Evolutionary conservation across 2,329 filamentous ascomycete genomes (phyloP).

Genomic region (Xylariaceae sp.): DNA sequence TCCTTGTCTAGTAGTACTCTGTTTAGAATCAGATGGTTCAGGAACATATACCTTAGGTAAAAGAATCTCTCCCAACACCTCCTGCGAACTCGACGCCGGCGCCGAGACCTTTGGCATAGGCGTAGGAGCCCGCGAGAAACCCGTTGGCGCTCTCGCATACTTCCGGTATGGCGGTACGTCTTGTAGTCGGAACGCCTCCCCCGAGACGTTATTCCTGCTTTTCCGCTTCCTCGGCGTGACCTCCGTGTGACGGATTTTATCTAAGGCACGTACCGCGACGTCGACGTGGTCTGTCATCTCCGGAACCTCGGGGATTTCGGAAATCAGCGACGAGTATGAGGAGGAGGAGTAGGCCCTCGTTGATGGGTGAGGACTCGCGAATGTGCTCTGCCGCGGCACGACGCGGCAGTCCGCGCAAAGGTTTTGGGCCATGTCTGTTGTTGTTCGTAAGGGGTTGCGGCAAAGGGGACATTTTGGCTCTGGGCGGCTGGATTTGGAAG

Average conservation of each 20-base stretch:
- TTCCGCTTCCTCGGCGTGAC: not conserved
- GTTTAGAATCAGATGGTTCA: not conserved
- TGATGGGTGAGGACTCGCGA: conserved; percentile 3
- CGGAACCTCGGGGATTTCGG: not conserved
- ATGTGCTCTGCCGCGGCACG: conserved; percentile 24
- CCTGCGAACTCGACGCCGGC: not conserved
- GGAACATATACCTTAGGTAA: conserved; percentile 12
- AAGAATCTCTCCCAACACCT: conserved; percentile 6
- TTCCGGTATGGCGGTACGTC: conserved; percentile 18
- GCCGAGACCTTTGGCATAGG: not conserved
- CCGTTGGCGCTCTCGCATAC: not conserved
- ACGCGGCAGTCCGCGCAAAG: conserved; percentile 23
- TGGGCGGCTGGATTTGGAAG: too few relatives aligned
- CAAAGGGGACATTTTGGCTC: conserved; percentile 19
- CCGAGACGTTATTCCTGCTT: not conserved
- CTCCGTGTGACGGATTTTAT: not conserved
- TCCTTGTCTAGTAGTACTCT: not conserved
- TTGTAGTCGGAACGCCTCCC: conserved; percentile 23
- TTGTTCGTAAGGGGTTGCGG: conserved; percentile 8
- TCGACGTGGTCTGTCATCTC: too few relatives aligned
- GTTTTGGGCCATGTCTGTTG: conserved; percentile 19
- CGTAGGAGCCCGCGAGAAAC: not conserved
- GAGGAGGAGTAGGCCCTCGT: not conserved
- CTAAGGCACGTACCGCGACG: not conserved
- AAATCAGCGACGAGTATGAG: not conserved